Base-by-base conservation (phyloP, 805 yeast genomes). In the Yarrowia divulgata region DNA sequence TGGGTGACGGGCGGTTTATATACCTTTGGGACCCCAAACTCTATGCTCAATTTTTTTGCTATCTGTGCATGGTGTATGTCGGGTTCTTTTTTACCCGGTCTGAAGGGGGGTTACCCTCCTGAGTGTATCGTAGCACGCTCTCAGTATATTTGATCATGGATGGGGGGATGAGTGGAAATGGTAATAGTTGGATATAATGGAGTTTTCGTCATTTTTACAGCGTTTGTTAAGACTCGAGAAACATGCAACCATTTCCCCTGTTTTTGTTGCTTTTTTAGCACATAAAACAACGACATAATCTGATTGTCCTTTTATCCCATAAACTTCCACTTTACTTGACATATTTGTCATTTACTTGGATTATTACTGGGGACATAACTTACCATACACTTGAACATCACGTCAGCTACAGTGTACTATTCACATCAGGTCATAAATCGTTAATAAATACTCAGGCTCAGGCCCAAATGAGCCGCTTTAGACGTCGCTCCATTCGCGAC, bases 381-480 rank as follows among this genome's bases (percentile, higher is more conserved):
- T 23, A 23, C 29, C 29, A 2, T 23, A 23, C 29, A 23, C 29
- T 23, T 4, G 2, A 4, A 23, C 29, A 23, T 23, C n/a, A n/a
- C n/a, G n/a, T n/a, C n/a, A n/a, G n/a, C n/a, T n/a, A n/a, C n/a
- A n/a, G n/a, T n/a, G n/a, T n/a, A n/a, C n/a, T n/a, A n/a, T n/a
- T n/a, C n/a, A n/a, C n/a, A n/a, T n/a, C n/a, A 23, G 29, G 49
- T 45, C 49, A 48, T 48, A 14, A 48, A 8, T 48, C 35, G 29
- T 40, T 35, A 32, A 57, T 57, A 57, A 57, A 40, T 40, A 57
- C 48, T 23, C 29, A 23, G 29, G 29, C 14, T 23, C n/a, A 58
- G 23, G 66, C 66, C 66, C 66, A 60, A 34, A 60, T 60, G 32
- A 60, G 52, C 40, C 52, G 42, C 19, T 60, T 60, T 14, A 60